Base-by-base conservation (phyloP, 1,139 yeast genomes). In the Scheffersomyces quercinus region DNA sequence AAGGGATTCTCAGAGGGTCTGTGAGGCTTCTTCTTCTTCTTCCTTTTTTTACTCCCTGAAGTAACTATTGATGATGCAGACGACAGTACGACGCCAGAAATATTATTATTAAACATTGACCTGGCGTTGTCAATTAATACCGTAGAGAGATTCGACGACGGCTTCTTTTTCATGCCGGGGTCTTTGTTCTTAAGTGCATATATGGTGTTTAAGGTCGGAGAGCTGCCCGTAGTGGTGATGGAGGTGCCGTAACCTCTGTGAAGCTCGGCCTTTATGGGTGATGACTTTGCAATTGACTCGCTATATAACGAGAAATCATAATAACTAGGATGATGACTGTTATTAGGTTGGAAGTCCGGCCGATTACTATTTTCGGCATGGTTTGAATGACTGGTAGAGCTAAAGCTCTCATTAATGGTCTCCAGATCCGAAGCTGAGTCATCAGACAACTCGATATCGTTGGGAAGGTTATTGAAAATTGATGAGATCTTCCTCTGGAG, bases 381-480 rank as follows among this genome's bases (percentile, higher is more conserved):
- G 11, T 29, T 29, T 37, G 20, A n/a, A 29, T 47, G 55, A 29
- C 41, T 47, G 3, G 60, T 59, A 6, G 9, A 51, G 38, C 20
- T 34, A n/a, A 34, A 28, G 40, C 32, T 42, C 28, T 45, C 41
- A 16, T 45, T 47, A 8, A 68, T 59, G 1, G 76, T 67, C 36
- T 73, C 79, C 40, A 59, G 54, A 41, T 73, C 79, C 3, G 76
- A 70, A 5, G 75, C 78, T 3, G 77, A 71, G 52, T 74, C 79
- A 44, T 75, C 80, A 0, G 78, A 72, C 7, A 75, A 53, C 47
- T 74, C 79, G 42, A 75, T 73, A 55, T 75, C 80, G 50, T 75
- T 75, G 9, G 80, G 80, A 11, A 75, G 55, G 40, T 75, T 75
- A 45, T 68, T 75, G 54, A 75, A 75, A 3, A 73, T 68, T 6